These are phyloP conservation scores for Penicillium goetzii DNA, from an alignment of 495 filamentous ascomycete species.

Conservation along the genomic window DNA sequence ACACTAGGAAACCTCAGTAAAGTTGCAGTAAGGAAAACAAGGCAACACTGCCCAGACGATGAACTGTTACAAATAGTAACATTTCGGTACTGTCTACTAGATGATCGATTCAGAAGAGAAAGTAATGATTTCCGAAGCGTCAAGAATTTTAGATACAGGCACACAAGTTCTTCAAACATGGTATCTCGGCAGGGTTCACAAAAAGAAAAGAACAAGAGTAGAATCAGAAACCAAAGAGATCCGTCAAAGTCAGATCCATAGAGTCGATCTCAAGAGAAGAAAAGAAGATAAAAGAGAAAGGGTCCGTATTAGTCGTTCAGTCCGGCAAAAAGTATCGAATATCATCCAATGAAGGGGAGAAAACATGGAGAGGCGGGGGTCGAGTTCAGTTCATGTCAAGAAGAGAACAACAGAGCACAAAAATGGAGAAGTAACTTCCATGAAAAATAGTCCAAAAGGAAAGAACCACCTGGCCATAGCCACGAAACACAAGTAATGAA, in stretches of 20 bases:
- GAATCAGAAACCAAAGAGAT: constrained; percentile 8
- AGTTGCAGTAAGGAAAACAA: neutral
- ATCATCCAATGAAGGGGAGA: constrained; percentile 13
- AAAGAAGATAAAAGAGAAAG: constrained; percentile 9
- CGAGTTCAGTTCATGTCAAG: constrained; percentile 7
- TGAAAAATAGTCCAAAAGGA: neutral
- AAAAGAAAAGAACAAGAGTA: constrained; percentile 21
- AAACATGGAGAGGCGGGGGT: constrained; percentile 8
- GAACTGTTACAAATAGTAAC: neutral
- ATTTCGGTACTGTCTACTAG: neutral
- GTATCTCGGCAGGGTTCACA: constrained; percentile 34
- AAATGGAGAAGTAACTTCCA: constrained; percentile 2
- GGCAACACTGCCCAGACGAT: neutral
- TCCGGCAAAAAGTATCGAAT: constrained; percentile 8
- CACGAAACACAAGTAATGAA: constrained; percentile 14
- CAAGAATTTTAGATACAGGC: constrained; percentile 26
- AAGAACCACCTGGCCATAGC: constrained; percentile 28
- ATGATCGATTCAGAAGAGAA: neutral
- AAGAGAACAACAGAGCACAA: constrained; percentile 13
- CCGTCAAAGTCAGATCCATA: constrained; percentile 13
- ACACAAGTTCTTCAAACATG: constrained; percentile 31
- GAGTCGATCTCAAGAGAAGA: neutral
- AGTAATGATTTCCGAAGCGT: constrained; percentile 20
- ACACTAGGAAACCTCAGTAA: neutral
- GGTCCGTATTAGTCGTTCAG: constrained; percentile 30